Percentiles rank a stretch among this genome's conserved stretches.
Evolutionary conservation across 495 filamentous ascomycete species (phyloP).

Genomic region (Hypoxylon fuscum): DNA sequence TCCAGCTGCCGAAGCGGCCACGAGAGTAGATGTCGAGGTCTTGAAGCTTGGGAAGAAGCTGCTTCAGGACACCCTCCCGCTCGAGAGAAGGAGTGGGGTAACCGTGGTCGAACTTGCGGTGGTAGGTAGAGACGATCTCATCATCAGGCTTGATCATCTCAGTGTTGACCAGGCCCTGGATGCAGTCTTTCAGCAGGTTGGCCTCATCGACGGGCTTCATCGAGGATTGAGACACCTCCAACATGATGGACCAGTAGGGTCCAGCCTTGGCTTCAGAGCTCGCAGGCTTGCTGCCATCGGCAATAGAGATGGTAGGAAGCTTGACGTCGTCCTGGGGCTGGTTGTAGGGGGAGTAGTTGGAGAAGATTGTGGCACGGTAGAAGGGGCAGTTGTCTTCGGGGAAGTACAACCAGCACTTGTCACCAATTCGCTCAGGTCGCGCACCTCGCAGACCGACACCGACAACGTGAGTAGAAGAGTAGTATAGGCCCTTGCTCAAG

Average conservation of each 20-base stretch:
- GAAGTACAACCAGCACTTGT: constrained; percentile 99
- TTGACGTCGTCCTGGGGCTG: constrained; percentile 84
- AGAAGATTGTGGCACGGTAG: constrained; percentile 99
- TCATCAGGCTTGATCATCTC: constrained; percentile 89
- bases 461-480: constrained; percentile 96
- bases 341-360: constrained; percentile 99
- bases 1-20: constrained; percentile 97
- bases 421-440: constrained; percentile 95
- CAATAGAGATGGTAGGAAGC: constrained; percentile 85
- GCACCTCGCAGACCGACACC: constrained; percentile 92
- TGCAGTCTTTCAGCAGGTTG: constrained; percentile 85
- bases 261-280: constrained; percentile 76
- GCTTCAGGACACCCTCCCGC: constrained; percentile 91
- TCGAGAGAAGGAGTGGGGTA: constrained; percentile 96
- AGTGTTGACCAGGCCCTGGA: constrained; percentile 96
- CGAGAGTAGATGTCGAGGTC: constrained; percentile 91
- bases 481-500: constrained; percentile 92
- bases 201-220: constrained; percentile 91
- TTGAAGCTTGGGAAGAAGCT: constrained; percentile 92
- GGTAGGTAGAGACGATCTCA: constrained; percentile 98
- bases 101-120: constrained; percentile 98
- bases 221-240: constrained; percentile 95
- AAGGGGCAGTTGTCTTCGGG: constrained; percentile 99
- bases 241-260: constrained; percentile 99
- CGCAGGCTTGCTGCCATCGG: constrained; percentile 80